These are phyloP conservation scores for Gnomoniopsis sp. DNA, from an alignment of 2,329 filamentous ascomycete species.

Conservation along the genomic window DNA sequence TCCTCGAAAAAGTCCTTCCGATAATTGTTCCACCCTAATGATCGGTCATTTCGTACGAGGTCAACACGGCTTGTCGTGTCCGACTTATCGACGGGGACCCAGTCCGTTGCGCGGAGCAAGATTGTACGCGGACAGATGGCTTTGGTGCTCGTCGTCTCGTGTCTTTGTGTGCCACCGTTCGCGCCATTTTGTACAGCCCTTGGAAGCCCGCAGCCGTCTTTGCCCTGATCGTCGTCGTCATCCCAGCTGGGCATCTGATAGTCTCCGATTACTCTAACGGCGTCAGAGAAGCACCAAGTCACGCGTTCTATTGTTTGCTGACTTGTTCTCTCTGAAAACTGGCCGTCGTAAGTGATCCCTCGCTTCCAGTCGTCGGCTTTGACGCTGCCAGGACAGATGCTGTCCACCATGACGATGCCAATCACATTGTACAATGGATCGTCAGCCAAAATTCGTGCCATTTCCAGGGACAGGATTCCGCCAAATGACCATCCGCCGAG, in stretches of 20 bases:
- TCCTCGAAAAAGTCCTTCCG: slow-evolving; percentile 39
- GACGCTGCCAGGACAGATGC: slow-evolving; percentile 32
- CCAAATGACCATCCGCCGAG: slow-evolving; percentile 60
- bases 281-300: slow-evolving; percentile 39
- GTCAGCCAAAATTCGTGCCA: slow-evolving; percentile 40
- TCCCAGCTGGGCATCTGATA: slow-evolving; percentile 41
- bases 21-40: slow-evolving; percentile 49
- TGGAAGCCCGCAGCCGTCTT: background rate
- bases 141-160: background rate
- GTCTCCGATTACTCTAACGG: slow-evolving; percentile 34
- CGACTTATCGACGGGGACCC: slow-evolving; percentile 32
- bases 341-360: slow-evolving; percentile 22
- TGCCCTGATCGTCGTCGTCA: background rate
- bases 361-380: slow-evolving; percentile 13
- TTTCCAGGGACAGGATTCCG: slow-evolving; percentile 48
- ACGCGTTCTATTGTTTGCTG: slow-evolving; percentile 27
- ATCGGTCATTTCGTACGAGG: slow-evolving; percentile 35
- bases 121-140: slow-evolving; percentile 35
- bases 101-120: slow-evolving; percentile 42
- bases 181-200: background rate
- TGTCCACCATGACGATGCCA: slow-evolving; percentile 53
- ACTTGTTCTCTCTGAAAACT: slow-evolving; percentile 27
- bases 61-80: slow-evolving; percentile 37
- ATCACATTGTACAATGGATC: slow-evolving; percentile 36
- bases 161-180: background rate